Percentiles rank a stretch among this genome's conserved stretches.
Evolutionary conservation across 805 yeast species (phyloP).

Genomic region (Wickerhamiella australiensis): DNA sequence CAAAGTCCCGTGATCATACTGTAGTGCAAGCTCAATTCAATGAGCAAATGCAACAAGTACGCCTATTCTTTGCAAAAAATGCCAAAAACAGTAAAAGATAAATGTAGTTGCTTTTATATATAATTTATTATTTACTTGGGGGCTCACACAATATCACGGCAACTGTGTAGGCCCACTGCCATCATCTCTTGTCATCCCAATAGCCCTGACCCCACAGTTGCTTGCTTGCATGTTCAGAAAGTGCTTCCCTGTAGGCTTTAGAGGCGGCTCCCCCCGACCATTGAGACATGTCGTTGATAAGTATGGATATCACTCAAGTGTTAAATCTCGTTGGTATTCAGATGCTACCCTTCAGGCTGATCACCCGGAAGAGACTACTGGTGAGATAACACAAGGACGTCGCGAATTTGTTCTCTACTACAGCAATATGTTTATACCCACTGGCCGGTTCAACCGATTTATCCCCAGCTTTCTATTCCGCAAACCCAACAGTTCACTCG

Average conservation of each 20-base stretch:
- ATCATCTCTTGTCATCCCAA: not conserved
- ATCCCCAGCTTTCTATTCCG: slow-evolving; percentile 9
- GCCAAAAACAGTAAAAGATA: not conserved
- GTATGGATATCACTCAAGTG: not conserved
- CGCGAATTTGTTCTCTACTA: slow-evolving; percentile 12
- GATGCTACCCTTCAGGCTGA: not conserved
- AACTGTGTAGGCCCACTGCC: not conserved
- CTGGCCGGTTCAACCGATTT: slow-evolving; percentile 9
- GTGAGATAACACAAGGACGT: slow-evolving; percentile 5
- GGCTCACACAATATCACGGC: not conserved
- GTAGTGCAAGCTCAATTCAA: slow-evolving; percentile 6
- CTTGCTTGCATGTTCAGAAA: not conserved
- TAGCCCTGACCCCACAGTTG: not conserved
- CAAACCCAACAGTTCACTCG: not conserved
- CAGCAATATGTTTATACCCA: slow-evolving; percentile 12
- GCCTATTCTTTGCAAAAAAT: slow-evolving; percentile 1
- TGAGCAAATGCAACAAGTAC: slow-evolving; percentile 11
- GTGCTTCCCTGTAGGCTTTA: no score
- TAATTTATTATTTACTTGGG: not conserved
- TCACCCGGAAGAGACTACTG: slow-evolving; percentile 9
- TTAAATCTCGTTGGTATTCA: not conserved
- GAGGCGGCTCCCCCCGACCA: not conserved
- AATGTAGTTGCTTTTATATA: not conserved
- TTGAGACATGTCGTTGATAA: not conserved
- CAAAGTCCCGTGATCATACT: slow-evolving; percentile 10